Base-by-base conservation (phyloP, 1,284 basidiomycete genomes). In the Ustanciosporium gigantosporum region DNA sequence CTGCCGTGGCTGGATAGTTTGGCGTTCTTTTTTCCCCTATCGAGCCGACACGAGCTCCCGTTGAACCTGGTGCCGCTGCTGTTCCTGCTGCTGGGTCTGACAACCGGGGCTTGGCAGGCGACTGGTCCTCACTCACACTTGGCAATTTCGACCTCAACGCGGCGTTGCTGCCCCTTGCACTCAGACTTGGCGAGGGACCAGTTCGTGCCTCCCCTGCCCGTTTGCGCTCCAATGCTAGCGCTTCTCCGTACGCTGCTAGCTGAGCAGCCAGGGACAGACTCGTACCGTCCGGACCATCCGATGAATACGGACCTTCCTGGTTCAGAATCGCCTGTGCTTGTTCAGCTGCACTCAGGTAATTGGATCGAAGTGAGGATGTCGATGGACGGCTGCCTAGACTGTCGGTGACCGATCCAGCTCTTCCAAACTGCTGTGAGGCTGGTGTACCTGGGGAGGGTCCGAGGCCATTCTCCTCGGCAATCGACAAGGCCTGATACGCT, bases 171-270 rank as follows among this genome's bases (percentile, higher is more conserved):
- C 51, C 48, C 13, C 61, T 41, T 2, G 50, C 36, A n/a, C 56
- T 60, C 31, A 66, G 29, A 24, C 50, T 51, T 3, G 61, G 61
- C 34, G 61, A 66, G 3, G 56, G 47, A 2, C 56, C 61, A 8
- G 32, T 46, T 3, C 61, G 41, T 3, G 45, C 47, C 19, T 66
- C 61, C 3, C 61, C 61, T 1, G 56, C 61, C 23, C 51, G 43
- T 24, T 41, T 58, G 15, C 67, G 29, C 49, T 70, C 67, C 16
- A 36, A 24, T 8, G 65, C 55, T 25, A 70, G 36, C 4, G 68
- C 68, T 42, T 68, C 68, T 22, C 68, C 68, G 31, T 70, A 70
- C 1, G 68, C 64, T 13, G 65, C 65, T 2, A 70, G 61, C 40
- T 68, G 66, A 3, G 48, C 41, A 4, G 60, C 51, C 22, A 70